phyloP scores from a whole-genome alignment of 768 basidiomycete genomes.

The Termitomyces eurrhizus region DNA sequence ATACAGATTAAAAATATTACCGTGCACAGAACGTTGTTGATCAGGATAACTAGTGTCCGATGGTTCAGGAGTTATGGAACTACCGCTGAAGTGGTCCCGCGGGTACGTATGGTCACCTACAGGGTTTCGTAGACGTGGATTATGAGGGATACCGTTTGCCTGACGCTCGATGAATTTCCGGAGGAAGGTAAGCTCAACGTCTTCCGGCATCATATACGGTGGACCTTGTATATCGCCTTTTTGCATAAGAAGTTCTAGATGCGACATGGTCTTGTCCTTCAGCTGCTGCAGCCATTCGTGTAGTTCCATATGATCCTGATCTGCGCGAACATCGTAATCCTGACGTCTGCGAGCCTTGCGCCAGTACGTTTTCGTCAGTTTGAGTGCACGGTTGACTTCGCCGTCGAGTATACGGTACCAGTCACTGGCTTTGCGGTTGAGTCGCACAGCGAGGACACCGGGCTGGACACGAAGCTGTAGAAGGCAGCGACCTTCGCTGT shows the following conservation, averaged over 20 bases:
- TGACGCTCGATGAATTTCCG: conserved; percentile 83
- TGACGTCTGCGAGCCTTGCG: conserved; percentile 77
- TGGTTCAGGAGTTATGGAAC: conserved; percentile 46
- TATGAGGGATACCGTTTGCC: conserved; percentile 70
- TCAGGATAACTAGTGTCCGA: conserved; percentile 41
- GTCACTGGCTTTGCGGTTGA: conserved; percentile 75
- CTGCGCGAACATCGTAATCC: conserved; percentile 80
- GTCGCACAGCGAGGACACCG: conserved; percentile 70
- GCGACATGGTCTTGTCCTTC: conserved; percentile 87
- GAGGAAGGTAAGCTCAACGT: conserved; percentile 72
- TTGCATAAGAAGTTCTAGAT: conserved; percentile 83
- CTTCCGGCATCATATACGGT: conserved; percentile 77
- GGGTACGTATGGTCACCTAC: conserved; percentile 31
- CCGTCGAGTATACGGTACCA: conserved; percentile 78
- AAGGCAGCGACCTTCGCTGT: conserved; percentile 69
- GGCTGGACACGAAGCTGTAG: conserved; percentile 83
- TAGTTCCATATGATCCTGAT: conserved; percentile 87
- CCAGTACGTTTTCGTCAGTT: conserved; percentile 85
- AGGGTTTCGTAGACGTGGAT: conserved; percentile 71
- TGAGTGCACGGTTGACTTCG: conserved; percentile 78
- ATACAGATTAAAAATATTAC: conserved; percentile 19
- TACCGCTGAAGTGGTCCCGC: conserved; percentile 37
- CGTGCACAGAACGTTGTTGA: conserved; percentile 23
- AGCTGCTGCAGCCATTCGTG: conserved; percentile 87
- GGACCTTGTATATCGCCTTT: conserved; percentile 85